These are phyloP conservation scores for Pythium brassicae DNA, from an alignment of 352 stramenopile species.

Conservation along the genomic window DNA sequence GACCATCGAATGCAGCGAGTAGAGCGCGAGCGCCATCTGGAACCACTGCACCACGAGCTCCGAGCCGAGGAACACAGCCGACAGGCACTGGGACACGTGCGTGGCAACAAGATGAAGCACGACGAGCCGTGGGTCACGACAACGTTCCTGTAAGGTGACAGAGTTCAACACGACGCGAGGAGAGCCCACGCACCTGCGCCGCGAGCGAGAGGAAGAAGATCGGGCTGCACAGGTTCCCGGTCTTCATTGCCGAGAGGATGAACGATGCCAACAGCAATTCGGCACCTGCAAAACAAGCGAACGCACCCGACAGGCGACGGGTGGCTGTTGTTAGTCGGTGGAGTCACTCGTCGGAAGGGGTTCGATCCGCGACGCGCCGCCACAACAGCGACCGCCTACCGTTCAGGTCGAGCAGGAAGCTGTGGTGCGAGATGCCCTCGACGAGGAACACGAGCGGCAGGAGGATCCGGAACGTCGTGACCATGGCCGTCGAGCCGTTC, in stretches of 20 bases:
- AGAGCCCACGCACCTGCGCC: conserved; percentile 42
- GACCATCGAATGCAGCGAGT: conserved; percentile 78
- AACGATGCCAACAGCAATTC: conserved; percentile 81
- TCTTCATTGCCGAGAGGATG: conserved; percentile 85
- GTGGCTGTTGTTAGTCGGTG: no score
- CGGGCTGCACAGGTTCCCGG: conserved; percentile 75
- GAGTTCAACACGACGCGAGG: no score
- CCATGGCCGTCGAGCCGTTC: conserved; percentile 77
- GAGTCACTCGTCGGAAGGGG: not conserved
- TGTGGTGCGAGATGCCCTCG: conserved; percentile 86
- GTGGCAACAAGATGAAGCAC: not conserved
- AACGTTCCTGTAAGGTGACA: no score
- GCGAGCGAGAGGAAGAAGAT: conserved; percentile 84
- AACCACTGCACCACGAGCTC: conserved; percentile 84
- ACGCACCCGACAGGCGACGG: no score
- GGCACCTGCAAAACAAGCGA: conserved; percentile 30
- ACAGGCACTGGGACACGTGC: conserved; percentile 41
- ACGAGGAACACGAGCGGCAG: conserved; percentile 82
- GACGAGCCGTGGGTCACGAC: not conserved
- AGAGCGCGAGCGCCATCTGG: conserved; percentile 76
- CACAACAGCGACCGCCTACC: conserved; percentile 27
- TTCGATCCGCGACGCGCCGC: not conserved
- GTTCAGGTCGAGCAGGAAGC: conserved; percentile 87
- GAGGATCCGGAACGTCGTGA: conserved; percentile 81
- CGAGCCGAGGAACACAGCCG: conserved; percentile 77